These are phyloP conservation scores for Penicillium alfredii DNA, from an alignment of 495 filamentous ascomycete species.

Conservation along the genomic window DNA sequence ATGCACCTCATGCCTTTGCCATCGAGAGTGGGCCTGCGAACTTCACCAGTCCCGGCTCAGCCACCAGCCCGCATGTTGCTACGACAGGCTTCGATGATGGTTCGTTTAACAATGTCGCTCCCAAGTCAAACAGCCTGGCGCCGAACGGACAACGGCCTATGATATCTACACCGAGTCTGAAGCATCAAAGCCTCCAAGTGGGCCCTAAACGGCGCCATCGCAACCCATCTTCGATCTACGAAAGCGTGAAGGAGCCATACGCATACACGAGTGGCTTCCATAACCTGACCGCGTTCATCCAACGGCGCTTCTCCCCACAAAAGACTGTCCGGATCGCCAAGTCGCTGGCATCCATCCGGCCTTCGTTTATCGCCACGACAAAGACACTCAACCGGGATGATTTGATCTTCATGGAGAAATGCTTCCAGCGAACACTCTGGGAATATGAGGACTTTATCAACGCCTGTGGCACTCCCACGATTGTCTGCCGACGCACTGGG, in stretches of 20 bases:
- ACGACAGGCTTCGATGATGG: conserved; percentile 34
- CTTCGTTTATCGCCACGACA: conserved; percentile 85
- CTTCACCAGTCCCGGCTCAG: conserved; percentile 55
- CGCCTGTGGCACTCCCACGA: conserved; percentile 77
- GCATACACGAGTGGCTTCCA: conserved; percentile 87
- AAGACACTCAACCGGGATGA: conserved; percentile 78
- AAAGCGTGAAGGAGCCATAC: conserved; percentile 82
- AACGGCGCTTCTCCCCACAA: conserved; percentile 62
- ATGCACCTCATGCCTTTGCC: conserved; percentile 61
- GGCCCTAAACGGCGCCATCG: conserved; percentile 47
- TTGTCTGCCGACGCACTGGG: conserved; percentile 86
- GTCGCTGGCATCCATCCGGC: conserved; percentile 80
- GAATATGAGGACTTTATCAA: conserved; percentile 91
- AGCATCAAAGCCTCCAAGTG: conserved; percentile 47
- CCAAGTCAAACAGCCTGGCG: conserved; percentile 31
- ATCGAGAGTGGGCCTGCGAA: conserved; percentile 61
- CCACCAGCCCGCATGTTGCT: conserved; percentile 44
- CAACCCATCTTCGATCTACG: conserved; percentile 81
- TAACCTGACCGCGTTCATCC: conserved; percentile 73
- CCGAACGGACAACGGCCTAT: conserved; percentile 36
- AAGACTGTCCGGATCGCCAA: conserved; percentile 75
- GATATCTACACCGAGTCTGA: conserved; percentile 39
- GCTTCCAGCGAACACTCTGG: conserved; percentile 84
- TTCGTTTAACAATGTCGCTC: conserved; percentile 20
- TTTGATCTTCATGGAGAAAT: conserved; percentile 95